Evolutionary conservation across 208 protist species (phyloP).

Genomic region (Acanthamoeba quina): DNA sequence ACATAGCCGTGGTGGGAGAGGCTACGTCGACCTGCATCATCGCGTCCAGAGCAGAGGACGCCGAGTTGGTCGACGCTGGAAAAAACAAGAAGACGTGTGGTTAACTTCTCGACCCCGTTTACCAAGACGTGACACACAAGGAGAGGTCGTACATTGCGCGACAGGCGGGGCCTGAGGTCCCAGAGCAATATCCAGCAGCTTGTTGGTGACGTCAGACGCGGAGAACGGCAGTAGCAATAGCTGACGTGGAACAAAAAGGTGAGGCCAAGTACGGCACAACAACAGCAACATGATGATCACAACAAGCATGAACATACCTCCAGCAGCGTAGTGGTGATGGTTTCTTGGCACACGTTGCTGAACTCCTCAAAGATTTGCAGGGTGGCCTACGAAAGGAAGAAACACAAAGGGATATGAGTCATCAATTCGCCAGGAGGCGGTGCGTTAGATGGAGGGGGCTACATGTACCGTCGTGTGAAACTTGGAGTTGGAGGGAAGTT

Average conservation of each 20-base stretch:
- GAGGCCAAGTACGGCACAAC: not conserved
- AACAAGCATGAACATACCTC: not conserved
- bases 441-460: too few species aligned
- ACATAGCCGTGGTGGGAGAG: not conserved
- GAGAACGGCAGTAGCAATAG: constrained; percentile 9
- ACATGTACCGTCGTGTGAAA: constrained; percentile 7
- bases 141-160: too few species aligned
- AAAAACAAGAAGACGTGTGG: too few species aligned
- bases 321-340: not conserved
- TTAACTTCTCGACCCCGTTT: too few species aligned
- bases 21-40: not conserved
- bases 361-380: constrained; percentile 62
- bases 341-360: constrained; percentile 9
- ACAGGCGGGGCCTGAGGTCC: not conserved
- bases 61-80: not conserved
- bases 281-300: too few species aligned
- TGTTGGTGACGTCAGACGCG: not conserved
- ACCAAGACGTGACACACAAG: too few species aligned
- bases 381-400: not conserved
- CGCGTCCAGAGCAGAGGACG: not conserved
- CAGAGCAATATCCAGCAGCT: constrained; percentile 11
- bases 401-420: not conserved
- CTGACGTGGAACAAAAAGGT: not conserved
- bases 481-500: not conserved
- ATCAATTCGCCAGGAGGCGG: not conserved